These are phyloP conservation scores for Peronospora farinosa DNA, from an alignment of 352 stramenopile species.

Conservation along the genomic window DNA sequence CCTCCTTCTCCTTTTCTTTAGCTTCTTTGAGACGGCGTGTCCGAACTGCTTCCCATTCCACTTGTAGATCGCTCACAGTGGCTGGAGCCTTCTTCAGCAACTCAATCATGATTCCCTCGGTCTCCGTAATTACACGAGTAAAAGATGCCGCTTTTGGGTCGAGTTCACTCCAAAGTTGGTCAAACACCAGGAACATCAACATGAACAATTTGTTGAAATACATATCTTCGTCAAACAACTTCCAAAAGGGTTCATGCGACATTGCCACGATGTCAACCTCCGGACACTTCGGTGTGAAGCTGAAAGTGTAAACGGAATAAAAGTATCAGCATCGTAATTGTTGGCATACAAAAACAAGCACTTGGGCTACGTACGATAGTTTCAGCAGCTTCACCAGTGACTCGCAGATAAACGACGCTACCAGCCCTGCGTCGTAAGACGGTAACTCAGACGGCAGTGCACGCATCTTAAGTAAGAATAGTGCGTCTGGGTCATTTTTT, in stretches of 20 bases:
- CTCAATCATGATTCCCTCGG: conserved; percentile 54
- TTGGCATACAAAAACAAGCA: background rate
- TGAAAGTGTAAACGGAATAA: conserved; percentile 13
- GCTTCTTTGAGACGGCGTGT: conserved; percentile 22
- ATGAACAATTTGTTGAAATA: conserved; percentile 79
- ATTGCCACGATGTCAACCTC: conserved; percentile 73
- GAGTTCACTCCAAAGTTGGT: conserved; percentile 60
- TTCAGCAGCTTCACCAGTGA: conserved; percentile 67
- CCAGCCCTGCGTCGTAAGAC: conserved; percentile 64
- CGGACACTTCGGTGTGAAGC: conserved; percentile 47
- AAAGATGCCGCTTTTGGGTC: conserved; percentile 67
- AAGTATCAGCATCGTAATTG: conserved; percentile 10
- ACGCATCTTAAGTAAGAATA: conserved; percentile 44
- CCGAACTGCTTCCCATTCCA: conserved; percentile 59
- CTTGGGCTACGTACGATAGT: conserved; percentile 43
- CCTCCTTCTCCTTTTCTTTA: conserved; percentile 29
- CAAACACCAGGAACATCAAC: conserved; percentile 71
- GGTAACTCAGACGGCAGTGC: conserved; percentile 49
- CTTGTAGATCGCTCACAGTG: conserved; percentile 53
- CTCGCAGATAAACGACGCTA: conserved; percentile 63
- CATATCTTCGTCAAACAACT: conserved; percentile 72
- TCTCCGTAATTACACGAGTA: conserved; percentile 75
- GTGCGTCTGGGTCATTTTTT: conserved; percentile 42
- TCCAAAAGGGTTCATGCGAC: conserved; percentile 76
- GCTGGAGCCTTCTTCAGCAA: conserved; percentile 55